A percentile compares a stretch with the other conserved stretches of the same genome.
Evolutionary conservation across 2,329 filamentous ascomycete genomes (phyloP).

Genomic region (Bisporella sp.): DNA sequence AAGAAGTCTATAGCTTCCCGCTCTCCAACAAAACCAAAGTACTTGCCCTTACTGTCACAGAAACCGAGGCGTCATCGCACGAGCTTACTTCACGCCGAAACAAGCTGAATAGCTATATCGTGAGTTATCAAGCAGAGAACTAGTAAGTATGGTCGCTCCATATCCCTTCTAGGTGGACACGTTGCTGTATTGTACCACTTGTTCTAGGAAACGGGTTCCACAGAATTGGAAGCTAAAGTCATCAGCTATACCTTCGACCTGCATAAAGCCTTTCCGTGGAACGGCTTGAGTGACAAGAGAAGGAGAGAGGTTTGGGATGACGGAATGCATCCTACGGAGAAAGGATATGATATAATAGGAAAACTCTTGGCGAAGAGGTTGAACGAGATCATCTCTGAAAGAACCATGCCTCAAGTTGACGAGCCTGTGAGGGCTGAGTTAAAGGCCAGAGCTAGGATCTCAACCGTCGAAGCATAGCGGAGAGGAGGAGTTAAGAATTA

Average conservation of each 20-base stretch:
- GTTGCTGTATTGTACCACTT: too few species aligned
- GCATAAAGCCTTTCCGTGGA: conserved; percentile 45
- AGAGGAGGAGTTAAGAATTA: too few species aligned
- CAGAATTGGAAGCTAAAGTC: background rate
- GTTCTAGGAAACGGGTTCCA: too few species aligned
- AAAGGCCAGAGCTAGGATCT: background rate
- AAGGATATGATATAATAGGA: conserved; percentile 58
- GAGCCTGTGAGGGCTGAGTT: background rate
- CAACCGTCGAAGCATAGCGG: too few species aligned
- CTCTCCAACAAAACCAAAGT: conserved; percentile 45
- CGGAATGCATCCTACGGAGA: conserved; percentile 48
- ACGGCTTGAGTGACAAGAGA: conserved; percentile 38
- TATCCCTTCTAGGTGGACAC: too few species aligned
- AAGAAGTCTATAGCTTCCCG: conserved; percentile 42
- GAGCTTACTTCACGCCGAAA: conserved; percentile 31
- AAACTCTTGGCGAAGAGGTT: conserved; percentile 46
- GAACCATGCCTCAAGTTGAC: background rate
- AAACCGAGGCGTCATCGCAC: conserved; percentile 29
- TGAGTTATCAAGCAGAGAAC: conserved; percentile 38
- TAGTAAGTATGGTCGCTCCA: conserved; percentile 38
- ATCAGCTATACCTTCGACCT: conserved; percentile 51
- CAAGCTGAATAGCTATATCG: conserved; percentile 46
- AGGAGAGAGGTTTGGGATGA: conserved; percentile 52
- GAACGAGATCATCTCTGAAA: conserved; percentile 36
- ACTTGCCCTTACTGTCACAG: conserved; percentile 57